Base-by-base conservation (phyloP, 2,329 filamentous ascomycete genomes). In the Hypoxylon rubiginosum region DNA sequence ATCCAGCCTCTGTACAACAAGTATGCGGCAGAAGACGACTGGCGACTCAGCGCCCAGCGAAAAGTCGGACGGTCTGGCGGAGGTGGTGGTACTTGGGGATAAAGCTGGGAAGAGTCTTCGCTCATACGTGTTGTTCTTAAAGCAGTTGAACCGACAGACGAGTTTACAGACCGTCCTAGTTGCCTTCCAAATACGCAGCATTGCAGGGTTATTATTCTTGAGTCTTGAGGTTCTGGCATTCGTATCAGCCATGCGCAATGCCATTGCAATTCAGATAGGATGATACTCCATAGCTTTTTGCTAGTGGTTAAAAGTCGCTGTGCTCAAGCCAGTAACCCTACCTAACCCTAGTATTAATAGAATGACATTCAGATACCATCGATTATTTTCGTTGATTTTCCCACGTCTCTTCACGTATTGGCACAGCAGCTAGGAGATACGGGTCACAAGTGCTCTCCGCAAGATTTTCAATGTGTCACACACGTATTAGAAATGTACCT, bases 1-100 rank as follows among this genome's bases (percentile, higher is more conserved):
- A 98, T 99, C 59, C 93, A 97, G 83, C 96, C 96, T 46, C 80
- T 99, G 80, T 94, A 97, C 78, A 97, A 97, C 78, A 92, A 94
- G 77, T 97, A 93, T 81, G 91, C 91, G 2, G 91, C 90, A 2
- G 94, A 97, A 77, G 95, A 99, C 77, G 96, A 98, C 77, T 99
- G 96, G 96, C 87, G 96, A 68, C 81, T 99, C 66, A 94, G 91
- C 73, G 92, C 95, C 11, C 96, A 99, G 84, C 89, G 90, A 75
- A 91, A 91, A 76, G 91, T 91, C 52, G 95, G 94, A 4, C 87
- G 95, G 71, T 91, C 92, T 64, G 96, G 93, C 53, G 91, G 92
- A 13, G 88, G 88, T 58, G 95, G 95, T 74, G 95, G 95, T 2
- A 99, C 96, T 8, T 99, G 96, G 96, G 96, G 92, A 70, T 94